Evolutionary conservation across 352 stramenopile species (phyloP), one percentile per base, ranked within the genome.

Genomic region (Plasmopara viticola): DNA sequence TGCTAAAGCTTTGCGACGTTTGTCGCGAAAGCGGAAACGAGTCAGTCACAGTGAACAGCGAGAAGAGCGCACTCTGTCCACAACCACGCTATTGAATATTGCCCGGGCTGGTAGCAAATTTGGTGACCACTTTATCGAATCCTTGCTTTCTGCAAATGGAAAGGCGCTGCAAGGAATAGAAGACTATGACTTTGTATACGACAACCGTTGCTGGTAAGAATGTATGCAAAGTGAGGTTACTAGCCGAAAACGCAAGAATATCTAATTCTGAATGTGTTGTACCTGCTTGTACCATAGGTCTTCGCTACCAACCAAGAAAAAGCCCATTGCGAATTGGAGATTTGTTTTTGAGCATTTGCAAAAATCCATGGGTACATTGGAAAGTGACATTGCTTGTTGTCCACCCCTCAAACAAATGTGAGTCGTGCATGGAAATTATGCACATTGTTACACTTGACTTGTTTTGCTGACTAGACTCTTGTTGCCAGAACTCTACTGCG

Each of bases 311-410:
- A 55, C 60, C 14, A 75, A 70, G 41, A 74, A 69, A 54, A 82
- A 76, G 30, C 76, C 76, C 8, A 66, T 82, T 34, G 76, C 76
- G n/a, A 87, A 87, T 50, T 87, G 76, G 76, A 66, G 72, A 34
- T 85, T 87, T 48, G 74, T 85, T 33, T 51, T 87, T 7, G 76
- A 87, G 47, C 70, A 84, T 31, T 42, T 74, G 13, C 54, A 54
- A 29, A 66, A 53, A 62, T 54, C 44, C 10, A 70, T 63, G 45
- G 17, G 39, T 31, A 54, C 13, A 56, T 51, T 37, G 37, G 30
- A 35, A 7, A 29, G 37, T 20, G 38, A 28, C 7, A 58, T 60
- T 44, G 33, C 33, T n/a, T 28, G 69, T 10, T 72, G 50, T 30
- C 63, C 72, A 29, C 51, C 56, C 3, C 52, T 86, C 43, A 72